These are phyloP conservation scores for Russula dissimulans DNA, from an alignment of 768 basidiomycete species.

Conservation along the genomic window DNA sequence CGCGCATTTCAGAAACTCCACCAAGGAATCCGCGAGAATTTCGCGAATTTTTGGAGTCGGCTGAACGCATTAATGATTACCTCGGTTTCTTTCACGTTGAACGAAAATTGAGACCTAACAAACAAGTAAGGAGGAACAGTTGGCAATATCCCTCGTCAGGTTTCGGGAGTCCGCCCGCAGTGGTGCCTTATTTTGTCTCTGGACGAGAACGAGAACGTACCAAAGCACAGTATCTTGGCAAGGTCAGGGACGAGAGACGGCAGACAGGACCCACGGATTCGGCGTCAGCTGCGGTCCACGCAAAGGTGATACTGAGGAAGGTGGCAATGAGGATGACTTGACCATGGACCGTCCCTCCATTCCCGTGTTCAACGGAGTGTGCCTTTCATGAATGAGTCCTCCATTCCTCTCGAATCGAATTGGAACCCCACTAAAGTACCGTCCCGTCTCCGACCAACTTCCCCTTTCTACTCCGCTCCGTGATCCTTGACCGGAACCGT, in stretches of 20 bases:
- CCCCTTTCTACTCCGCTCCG: not conserved
- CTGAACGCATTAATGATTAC: not conserved
- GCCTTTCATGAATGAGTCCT: too few relatives aligned
- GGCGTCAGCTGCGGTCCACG: not conserved
- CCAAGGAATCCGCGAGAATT: constrained; percentile 2
- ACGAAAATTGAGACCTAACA: not conserved
- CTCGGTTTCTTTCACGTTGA: not conserved
- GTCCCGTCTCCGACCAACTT: not conserved
- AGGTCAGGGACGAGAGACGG: not conserved
- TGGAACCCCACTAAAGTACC: too few relatives aligned
- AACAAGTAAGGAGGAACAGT: not conserved
- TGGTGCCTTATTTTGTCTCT: too few relatives aligned
- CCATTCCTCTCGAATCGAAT: not conserved
- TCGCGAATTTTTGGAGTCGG: not conserved
- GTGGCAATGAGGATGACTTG: not conserved
- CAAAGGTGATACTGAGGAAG: not conserved
- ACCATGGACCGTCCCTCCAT: too few relatives aligned
- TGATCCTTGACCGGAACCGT: not conserved
- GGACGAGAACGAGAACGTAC: not conserved
- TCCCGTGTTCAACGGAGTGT: too few relatives aligned
- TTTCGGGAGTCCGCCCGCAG: not conserved
- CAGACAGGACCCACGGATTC: not conserved
- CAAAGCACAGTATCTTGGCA: not conserved
- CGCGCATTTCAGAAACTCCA: not conserved
- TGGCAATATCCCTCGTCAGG: not conserved